Base-by-base conservation (phyloP, 257 asterid genomes). In the Cinchona pubescens region DNA sequence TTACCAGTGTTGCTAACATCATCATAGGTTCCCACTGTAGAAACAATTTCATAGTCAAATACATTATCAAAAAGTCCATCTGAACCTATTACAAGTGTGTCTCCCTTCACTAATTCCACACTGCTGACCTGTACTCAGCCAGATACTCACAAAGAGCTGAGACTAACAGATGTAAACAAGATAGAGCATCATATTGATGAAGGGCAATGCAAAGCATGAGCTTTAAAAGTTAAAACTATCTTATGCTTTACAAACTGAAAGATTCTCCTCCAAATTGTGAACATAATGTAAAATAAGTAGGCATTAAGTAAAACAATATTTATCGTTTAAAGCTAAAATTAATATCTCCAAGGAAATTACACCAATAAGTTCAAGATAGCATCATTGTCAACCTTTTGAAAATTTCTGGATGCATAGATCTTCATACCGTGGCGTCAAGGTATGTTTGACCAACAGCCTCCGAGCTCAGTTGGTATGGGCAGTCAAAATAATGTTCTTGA, bases 391-490 rank as follows among this genome's bases (percentile, higher is more conserved):
- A 58, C 32, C 73, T 40, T 43, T 38, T 21, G 64, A 61, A 72
- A 34, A 51, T 48, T 70, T 34, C 73, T 67, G 25, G 76, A 79
- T 59, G 69, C 49, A 75, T 25, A 18, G 46, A 69, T 73, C 45
- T 67, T 65, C 79, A 77, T 85, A 93, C 98, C 88, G 87, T 91
- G 62, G 98, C 97, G 73, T 93, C 98, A 46, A 91, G 89, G 83
- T 89, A 91, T 19, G 96, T 89, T 85, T 93, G 98, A 61, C 94
- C 84, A 75, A 86, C 81, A 61, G 92, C 80, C 88, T 93, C 97
- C 21, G 98, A 93, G 82, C 97, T 91, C 84, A 93, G 69, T 86
- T 91, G 98, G 81, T 87, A 91, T 2, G 98, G 98, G 73, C 98
- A 93, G 85, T 93, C 97, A 72, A 93, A 93, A 71, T 91, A 91